phyloP scores from a whole-genome alignment of 2,329 filamentous ascomycete species.

The Myotisia sp. region DNA sequence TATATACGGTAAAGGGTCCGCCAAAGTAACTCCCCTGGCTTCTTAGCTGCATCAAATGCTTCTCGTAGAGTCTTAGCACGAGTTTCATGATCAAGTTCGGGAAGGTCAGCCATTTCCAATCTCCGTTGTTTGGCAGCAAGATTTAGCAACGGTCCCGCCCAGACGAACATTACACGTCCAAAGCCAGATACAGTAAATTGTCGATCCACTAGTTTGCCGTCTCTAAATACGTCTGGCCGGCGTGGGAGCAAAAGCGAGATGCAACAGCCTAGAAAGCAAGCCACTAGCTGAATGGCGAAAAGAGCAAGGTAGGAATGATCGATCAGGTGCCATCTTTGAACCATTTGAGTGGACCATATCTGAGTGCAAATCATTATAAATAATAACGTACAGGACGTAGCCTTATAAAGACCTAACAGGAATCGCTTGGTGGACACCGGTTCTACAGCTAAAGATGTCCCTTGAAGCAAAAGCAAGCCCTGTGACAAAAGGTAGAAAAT shows the following conservation, averaged over 20 bases:
- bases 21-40: constrained; percentile 38
- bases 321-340: constrained; percentile 1
- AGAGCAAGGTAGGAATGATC: constrained; percentile 3
- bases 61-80: constrained; percentile 40
- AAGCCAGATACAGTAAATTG: constrained; percentile 49
- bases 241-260: constrained; percentile 47
- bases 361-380: constrained; percentile 7
- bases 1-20: constrained; percentile 46
- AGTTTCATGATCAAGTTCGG: constrained; percentile 44
- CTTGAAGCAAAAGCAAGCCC: constrained; percentile 22
- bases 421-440: constrained; percentile 22
- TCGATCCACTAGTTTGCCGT: constrained; percentile 47
- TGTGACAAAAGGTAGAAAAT: constrained; percentile 7
- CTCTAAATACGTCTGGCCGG: constrained; percentile 50
- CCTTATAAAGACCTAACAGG: constrained; percentile 19
- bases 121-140: constrained; percentile 44
- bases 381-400: constrained; percentile 19
- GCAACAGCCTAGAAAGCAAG: constrained; percentile 32
- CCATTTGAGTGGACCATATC: constrained; percentile 9
- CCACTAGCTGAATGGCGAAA: constrained; percentile 13
- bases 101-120: constrained; percentile 49
- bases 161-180: constrained; percentile 50
- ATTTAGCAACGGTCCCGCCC: constrained; percentile 44
- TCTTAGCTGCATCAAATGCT: constrained; percentile 26
- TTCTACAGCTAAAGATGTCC: constrained; percentile 22